phyloP scores from a whole-genome alignment of 495 filamentous ascomycete genomes.

The Lasiosphaeria ovina region DNA sequence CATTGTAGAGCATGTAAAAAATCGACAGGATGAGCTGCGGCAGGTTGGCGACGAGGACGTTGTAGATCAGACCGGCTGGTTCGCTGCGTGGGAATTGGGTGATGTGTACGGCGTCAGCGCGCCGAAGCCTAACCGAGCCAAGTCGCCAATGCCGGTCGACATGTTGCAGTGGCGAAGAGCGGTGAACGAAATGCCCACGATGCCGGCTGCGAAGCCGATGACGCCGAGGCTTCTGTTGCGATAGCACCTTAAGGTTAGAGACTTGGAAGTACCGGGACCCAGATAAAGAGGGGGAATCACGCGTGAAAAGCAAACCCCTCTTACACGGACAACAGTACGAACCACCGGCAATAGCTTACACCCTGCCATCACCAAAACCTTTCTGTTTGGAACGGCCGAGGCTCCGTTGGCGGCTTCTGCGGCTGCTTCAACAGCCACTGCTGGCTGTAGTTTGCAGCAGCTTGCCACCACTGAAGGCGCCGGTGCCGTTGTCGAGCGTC shows the following conservation, averaged over 20 bases:
- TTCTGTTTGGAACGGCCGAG: not conserved
- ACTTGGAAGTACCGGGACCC: not conserved
- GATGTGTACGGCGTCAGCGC: constrained; percentile 24
- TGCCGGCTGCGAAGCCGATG: constrained; percentile 3
- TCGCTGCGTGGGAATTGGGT: constrained; percentile 9
- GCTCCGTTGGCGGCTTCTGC: not conserved
- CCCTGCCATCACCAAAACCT: constrained; percentile 1
- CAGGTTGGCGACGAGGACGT: constrained; percentile 39
- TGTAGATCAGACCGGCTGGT: constrained; percentile 21
- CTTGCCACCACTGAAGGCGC: constrained; percentile 1
- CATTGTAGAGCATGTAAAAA: constrained; percentile 44
- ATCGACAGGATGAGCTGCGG: constrained; percentile 46
- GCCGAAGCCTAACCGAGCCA: constrained; percentile 31
- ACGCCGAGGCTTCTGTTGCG: constrained; percentile 10
- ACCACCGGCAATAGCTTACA: constrained; percentile 1
- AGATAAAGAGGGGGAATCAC: too few species aligned
- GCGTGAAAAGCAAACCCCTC: not conserved
- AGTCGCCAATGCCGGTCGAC: constrained; percentile 12
- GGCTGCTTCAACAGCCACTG: constrained; percentile 14
- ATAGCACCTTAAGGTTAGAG: too few species aligned
- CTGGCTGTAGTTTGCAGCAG: constrained; percentile 14
- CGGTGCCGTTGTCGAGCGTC: constrained; percentile 27
- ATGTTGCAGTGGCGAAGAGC: constrained; percentile 16
- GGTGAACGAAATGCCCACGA: constrained; percentile 3
- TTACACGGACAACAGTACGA: not conserved